Conservation (phyloP, 2,329 filamentous ascomycete species). For the Xylariales sp. region DNA sequence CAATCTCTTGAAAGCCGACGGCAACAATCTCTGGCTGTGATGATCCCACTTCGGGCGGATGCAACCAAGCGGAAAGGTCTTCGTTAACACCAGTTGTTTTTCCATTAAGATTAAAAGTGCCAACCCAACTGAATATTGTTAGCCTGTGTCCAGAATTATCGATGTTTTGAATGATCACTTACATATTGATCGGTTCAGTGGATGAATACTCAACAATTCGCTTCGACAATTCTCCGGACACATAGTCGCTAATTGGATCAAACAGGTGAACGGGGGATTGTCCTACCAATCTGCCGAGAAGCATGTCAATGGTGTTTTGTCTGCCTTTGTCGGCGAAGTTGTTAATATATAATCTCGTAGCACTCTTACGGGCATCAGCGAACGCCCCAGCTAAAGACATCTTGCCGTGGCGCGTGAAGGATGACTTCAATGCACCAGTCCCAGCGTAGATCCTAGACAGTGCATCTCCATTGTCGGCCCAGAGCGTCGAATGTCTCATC, state of each 20-base stretch:
- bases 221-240: constrained; percentile 70
- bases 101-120: constrained; percentile 94
- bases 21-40: constrained; percentile 80
- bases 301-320: constrained; percentile 91
- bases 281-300: constrained; percentile 79
- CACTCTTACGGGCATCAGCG: constrained; percentile 93
- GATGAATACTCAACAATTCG: constrained; percentile 70
- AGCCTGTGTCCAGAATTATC: constrained; percentile 15
- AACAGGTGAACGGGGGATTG: constrained; percentile 82
- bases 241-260: constrained; percentile 91
- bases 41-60: constrained; percentile 54
- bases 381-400: constrained; percentile 92
- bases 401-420: constrained; percentile 89
- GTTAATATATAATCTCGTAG: constrained; percentile 92
- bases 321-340: constrained; percentile 92
- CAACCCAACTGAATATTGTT: constrained; percentile 47
- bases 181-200: constrained; percentile 70
- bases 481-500: constrained; percentile 86
- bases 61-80: constrained; percentile 84
- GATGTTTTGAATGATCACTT: constrained; percentile 24
- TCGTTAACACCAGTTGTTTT: constrained; percentile 71
- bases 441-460: constrained; percentile 95
- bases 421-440: constrained; percentile 91
- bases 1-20: constrained; percentile 95
- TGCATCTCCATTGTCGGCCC: constrained; percentile 96